These are phyloP conservation scores for Pouteria campechiana DNA, from an alignment of 179 eudicot genomes.

Conservation along the genomic window DNA sequence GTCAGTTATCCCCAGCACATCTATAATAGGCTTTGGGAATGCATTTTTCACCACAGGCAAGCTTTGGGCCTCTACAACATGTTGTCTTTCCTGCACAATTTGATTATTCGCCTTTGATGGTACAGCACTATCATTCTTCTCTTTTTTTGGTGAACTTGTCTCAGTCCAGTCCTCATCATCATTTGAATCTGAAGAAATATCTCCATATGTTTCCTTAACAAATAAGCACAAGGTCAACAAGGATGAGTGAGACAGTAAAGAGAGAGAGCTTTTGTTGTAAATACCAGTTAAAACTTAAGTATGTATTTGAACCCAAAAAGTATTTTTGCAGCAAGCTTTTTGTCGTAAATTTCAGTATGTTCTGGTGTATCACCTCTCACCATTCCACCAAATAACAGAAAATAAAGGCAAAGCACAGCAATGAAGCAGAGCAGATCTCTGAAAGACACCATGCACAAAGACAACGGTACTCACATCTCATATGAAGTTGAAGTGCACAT, in stretches of 20 bases:
- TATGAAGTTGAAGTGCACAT: too few species aligned
- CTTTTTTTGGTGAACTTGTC: constrained; percentile 8
- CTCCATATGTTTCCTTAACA: constrained; percentile 69
- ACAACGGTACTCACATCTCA: too few species aligned
- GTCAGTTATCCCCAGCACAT: constrained; percentile 5
- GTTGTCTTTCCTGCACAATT: constrained; percentile 8
- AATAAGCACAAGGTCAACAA: constrained; percentile 2
- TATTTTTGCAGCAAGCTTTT: too few species aligned
- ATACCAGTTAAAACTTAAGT: too few species aligned
- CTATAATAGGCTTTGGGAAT: constrained; percentile 6
- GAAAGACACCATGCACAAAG: too few species aligned
- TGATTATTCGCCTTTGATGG: constrained; percentile 15
- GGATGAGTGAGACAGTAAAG: neutral
- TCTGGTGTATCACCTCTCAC: too few species aligned
- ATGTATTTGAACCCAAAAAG: too few species aligned
- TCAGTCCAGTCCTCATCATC: constrained; percentile 65
- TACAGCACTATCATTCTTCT: constrained; percentile 12
- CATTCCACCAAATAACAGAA: too few species aligned
- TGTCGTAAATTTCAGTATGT: too few species aligned
- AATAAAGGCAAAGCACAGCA: too few species aligned
- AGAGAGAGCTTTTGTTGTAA: too few species aligned
- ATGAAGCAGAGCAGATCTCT: too few species aligned
- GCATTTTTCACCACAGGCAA: constrained; percentile 15
- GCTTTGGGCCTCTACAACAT: constrained; percentile 8
- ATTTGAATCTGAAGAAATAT: constrained; percentile 65